Percentiles rank a stretch among this genome's conserved stretches.
These are phyloP conservation scores for Lachancea sp. DNA, from an alignment of 805 yeast species.

Conservation along the genomic window DNA sequence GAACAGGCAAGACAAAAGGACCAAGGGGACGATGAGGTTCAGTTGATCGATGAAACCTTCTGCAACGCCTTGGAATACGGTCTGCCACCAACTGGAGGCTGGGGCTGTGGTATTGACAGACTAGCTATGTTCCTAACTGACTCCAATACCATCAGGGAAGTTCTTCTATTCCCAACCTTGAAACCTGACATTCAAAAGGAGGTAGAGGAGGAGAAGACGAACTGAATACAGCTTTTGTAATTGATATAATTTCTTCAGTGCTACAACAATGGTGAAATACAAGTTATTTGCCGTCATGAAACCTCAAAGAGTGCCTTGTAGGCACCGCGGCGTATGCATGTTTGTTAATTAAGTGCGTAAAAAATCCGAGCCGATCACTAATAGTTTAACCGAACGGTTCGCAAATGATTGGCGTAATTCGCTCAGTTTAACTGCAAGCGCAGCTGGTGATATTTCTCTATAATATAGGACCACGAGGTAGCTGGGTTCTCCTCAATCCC, in stretches of 20 bases:
- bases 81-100: slow-evolving; percentile 98
- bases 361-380: too few relatives aligned
- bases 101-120: slow-evolving; percentile 99
- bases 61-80: slow-evolving; percentile 97
- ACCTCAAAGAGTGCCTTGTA: background rate
- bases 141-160: slow-evolving; percentile 96
- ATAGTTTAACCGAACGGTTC: too few relatives aligned
- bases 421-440: too few relatives aligned
- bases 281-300: too few relatives aligned
- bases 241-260: background rate
- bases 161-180: slow-evolving; percentile 94
- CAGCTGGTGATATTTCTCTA: too few relatives aligned
- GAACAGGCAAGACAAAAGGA: slow-evolving; percentile 98
- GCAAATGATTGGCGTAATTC: too few relatives aligned
- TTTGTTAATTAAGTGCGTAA: background rate
- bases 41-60: slow-evolving; percentile 92
- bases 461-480: too few relatives aligned
- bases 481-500: too few relatives aligned
- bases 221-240: background rate
- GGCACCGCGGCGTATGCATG: background rate
- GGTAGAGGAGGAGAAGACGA: slow-evolving; percentile 28
- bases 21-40: slow-evolving; percentile 99
- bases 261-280: background rate
- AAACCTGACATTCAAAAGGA: slow-evolving; percentile 69
- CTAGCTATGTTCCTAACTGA: slow-evolving; percentile 96